Conservation (phyloP, 2,329 filamentous ascomycete species). For the Coniochaeta ligniaria region DNA sequence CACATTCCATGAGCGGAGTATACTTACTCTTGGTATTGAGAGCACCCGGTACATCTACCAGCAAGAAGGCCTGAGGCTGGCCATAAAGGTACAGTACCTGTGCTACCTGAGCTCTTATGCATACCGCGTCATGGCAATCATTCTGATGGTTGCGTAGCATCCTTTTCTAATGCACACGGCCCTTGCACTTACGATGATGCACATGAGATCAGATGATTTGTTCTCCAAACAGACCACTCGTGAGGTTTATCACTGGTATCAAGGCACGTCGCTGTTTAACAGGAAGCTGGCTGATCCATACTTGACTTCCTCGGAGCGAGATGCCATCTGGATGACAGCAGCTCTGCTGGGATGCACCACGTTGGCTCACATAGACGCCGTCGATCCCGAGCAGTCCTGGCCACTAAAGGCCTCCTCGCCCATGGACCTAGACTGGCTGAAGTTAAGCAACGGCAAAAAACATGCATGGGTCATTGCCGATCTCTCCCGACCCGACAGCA, state of each 20-base stretch:
- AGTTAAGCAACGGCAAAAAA: constrained; percentile 47
- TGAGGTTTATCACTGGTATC: constrained; percentile 39
- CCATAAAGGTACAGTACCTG: constrained; percentile 25
- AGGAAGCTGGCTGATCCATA: constrained; percentile 26
- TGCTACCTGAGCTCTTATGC: neutral
- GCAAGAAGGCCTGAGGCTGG: constrained; percentile 27
- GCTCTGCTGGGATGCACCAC: constrained; percentile 37
- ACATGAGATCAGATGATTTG: constrained; percentile 31
- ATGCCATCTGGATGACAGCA: constrained; percentile 39
- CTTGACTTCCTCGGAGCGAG: constrained; percentile 28
- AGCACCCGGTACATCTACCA: constrained; percentile 24
- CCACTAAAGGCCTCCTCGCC: constrained; percentile 37
- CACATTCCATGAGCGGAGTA: constrained; percentile 34
- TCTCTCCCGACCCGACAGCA: constrained; percentile 36
- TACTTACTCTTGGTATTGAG: constrained; percentile 29
- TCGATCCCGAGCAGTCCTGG: constrained; percentile 41
- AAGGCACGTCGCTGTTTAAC: constrained; percentile 40
- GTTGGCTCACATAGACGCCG: constrained; percentile 35
- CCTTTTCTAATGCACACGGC: constrained; percentile 48
- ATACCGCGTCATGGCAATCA: neutral
- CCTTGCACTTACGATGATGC: constrained; percentile 42
- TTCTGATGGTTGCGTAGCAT: constrained; percentile 21
- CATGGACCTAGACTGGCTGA: constrained; percentile 50
- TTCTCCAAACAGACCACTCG: constrained; percentile 17
- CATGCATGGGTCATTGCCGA: constrained; percentile 44